A percentile compares a stretch with the other conserved stretches of the same genome.
Conservation (phyloP, 805 yeast genomes). For the Starmerella bombicola region DNA sequence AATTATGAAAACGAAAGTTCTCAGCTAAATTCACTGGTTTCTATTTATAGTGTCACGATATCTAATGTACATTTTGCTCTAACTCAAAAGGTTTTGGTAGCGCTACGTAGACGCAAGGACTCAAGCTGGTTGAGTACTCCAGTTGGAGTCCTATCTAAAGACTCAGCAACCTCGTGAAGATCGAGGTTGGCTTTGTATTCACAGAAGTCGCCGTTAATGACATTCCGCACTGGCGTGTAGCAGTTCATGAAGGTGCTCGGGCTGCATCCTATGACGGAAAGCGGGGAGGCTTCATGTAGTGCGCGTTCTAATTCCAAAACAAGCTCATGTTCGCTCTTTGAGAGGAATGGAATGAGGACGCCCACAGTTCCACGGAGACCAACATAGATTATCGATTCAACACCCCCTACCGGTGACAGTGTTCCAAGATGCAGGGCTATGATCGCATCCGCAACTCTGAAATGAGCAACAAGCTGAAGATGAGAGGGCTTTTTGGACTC, state of each 20-base stretch:
- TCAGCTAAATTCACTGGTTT: slow-evolving; percentile 10
- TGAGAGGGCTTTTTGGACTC: slow-evolving; percentile 22
- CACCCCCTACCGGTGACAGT: slow-evolving; percentile 45
- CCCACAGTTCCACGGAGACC: slow-evolving; percentile 82
- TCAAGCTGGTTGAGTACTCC: slow-evolving; percentile 19
- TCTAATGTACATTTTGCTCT: no score
- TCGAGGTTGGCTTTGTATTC: slow-evolving; percentile 30
- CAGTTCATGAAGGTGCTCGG: slow-evolving; percentile 28
- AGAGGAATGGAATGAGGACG: slow-evolving; percentile 50
- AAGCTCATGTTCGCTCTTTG: slow-evolving; percentile 49
- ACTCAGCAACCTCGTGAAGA: slow-evolving; percentile 25
- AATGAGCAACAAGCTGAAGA: slow-evolving; percentile 42
- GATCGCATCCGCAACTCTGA: slow-evolving; percentile 57
- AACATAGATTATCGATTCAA: slow-evolving; percentile 52
- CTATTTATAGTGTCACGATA: slow-evolving; percentile 5
- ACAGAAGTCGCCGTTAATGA: slow-evolving; percentile 80
- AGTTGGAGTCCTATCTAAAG: slow-evolving; percentile 25
- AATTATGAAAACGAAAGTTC: slow-evolving; percentile 26
- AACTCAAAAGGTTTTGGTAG: neutral
- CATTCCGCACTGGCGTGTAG: slow-evolving; percentile 63
- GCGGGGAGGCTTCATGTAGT: slow-evolving; percentile 18
- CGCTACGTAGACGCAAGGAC: slow-evolving; percentile 2
- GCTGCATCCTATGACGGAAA: slow-evolving; percentile 1
- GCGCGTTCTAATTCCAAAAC: slow-evolving; percentile 43
- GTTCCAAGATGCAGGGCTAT: slow-evolving; percentile 45